Conservation (phyloP, 768 basidiomycete genomes). For the Cystofilobasidium macerans region DNA sequence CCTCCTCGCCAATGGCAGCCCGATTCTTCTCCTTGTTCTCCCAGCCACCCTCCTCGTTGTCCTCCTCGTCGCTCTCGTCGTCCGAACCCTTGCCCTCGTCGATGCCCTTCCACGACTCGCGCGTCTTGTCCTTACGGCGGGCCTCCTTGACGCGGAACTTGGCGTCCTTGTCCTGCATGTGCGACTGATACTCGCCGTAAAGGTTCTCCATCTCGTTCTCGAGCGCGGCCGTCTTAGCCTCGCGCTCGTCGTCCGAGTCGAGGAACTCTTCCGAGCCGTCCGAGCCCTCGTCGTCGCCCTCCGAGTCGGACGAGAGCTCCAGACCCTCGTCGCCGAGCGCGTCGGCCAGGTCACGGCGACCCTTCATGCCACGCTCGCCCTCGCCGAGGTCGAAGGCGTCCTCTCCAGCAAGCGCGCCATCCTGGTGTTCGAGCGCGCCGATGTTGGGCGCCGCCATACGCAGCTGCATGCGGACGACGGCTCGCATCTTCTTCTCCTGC, state of each 20-base stretch:
- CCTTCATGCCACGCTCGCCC: conserved; percentile 46
- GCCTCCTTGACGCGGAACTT: conserved; percentile 77
- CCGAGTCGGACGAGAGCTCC: conserved; percentile 32
- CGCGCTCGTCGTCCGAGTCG: conserved; percentile 51
- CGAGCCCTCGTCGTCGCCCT: conserved; percentile 36
- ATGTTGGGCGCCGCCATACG: conserved; percentile 97
- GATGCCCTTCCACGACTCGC: conserved; percentile 74
- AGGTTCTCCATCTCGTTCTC: conserved; percentile 81
- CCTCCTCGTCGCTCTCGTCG: conserved; percentile 39
- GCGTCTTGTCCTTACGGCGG: conserved; percentile 57
- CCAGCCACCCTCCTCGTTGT: conserved; percentile 26
- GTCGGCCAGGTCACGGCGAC: conserved; percentile 43
- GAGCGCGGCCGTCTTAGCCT: conserved; percentile 50
- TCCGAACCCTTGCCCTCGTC: conserved; percentile 40
- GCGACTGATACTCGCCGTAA: conserved; percentile 74
- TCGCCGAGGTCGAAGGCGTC: conserved; percentile 78
- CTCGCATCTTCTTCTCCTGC: conserved; percentile 77
- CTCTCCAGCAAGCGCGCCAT: conserved; percentile 58
- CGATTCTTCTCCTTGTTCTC: conserved; percentile 30
- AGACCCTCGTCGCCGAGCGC: conserved; percentile 38
- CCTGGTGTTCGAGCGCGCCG: conserved; percentile 76
- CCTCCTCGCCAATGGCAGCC: conserved; percentile 24
- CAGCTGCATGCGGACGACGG: conserved; percentile 87
- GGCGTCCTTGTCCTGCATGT: conserved; percentile 68
- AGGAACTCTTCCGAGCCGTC: conserved; percentile 42